Evolutionary conservation across 1,139 yeast genomes (phyloP).

Genomic region (Yamadazyma triangularis): DNA sequence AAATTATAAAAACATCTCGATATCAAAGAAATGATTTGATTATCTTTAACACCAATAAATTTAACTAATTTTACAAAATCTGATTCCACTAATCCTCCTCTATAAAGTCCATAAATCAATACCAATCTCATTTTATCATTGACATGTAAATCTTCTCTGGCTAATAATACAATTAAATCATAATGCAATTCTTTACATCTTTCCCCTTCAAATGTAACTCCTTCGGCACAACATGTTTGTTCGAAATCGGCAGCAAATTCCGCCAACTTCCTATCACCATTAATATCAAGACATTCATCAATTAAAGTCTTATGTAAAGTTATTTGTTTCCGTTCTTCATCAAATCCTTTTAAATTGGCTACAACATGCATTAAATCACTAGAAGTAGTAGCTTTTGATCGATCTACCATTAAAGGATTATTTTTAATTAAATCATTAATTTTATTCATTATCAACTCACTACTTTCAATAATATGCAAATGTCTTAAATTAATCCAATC

Average conservation of each 20-base stretch:
- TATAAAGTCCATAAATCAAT: slow-evolving; percentile 70
- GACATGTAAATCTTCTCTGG: slow-evolving; percentile 45
- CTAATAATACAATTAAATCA: slow-evolving; percentile 56
- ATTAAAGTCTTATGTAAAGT: slow-evolving; percentile 57
- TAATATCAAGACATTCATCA: slow-evolving; percentile 52
- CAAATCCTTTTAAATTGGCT: slow-evolving; percentile 65
- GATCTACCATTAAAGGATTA: slow-evolving; percentile 67
- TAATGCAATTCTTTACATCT: slow-evolving; percentile 63
- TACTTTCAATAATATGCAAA: slow-evolving; percentile 72
- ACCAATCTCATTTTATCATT: slow-evolving; percentile 74
- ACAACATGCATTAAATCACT: slow-evolving; percentile 62
- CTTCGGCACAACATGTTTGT: slow-evolving; percentile 73
- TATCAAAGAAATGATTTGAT: slow-evolving; percentile 47
- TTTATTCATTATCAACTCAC: slow-evolving; percentile 56
- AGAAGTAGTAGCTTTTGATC: slow-evolving; percentile 55
- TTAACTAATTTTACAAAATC: slow-evolving; percentile 70
- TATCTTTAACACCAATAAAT: slow-evolving; percentile 61
- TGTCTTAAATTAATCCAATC: slow-evolving; percentile 76
- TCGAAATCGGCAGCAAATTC: slow-evolving; percentile 64
- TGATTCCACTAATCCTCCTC: slow-evolving; percentile 76
- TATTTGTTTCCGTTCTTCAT: slow-evolving; percentile 58
- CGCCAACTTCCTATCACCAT: slow-evolving; percentile 51
- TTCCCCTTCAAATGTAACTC: slow-evolving; percentile 67
- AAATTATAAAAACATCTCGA: slow-evolving; percentile 59
- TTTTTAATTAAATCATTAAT: slow-evolving; percentile 66